Conservation (phyloP, 345 rosid genomes). For the Eucalyptus polyanthemos region DNA sequence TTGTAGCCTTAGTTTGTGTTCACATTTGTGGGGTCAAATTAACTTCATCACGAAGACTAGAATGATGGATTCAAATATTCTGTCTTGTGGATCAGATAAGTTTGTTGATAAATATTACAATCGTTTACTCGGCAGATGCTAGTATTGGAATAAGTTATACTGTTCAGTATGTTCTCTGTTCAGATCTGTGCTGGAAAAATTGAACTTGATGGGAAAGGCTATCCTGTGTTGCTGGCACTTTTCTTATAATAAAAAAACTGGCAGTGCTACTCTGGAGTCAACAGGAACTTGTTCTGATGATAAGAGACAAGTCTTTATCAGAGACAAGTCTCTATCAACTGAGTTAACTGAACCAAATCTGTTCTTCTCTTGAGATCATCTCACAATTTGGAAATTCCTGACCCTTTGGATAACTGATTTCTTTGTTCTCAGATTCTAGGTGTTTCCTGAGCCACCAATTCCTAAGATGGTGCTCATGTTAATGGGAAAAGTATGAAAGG, state of each 20-base stretch:
- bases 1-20: background rate
- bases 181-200: background rate
- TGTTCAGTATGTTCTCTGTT: background rate
- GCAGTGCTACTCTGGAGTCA: background rate
- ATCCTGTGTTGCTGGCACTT: background rate
- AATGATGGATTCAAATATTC: background rate
- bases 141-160: background rate
- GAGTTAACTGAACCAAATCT: background rate
- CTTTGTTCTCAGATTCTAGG: background rate
- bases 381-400: background rate
- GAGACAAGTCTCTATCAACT: background rate
- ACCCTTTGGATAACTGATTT: background rate
- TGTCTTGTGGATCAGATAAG: background rate
- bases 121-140: background rate
- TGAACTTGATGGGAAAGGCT: background rate
- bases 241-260: background rate
- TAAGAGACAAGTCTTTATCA: background rate
- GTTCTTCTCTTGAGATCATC: background rate
- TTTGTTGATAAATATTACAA: background rate
- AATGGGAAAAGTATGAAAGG: background rate
- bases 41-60: background rate
- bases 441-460: background rate
- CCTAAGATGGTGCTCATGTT: background rate
- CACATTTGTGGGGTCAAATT: background rate
- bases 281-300: background rate